Percentiles rank a stretch among this genome's conserved stretches.
Conservation (phyloP, 495 filamentous ascomycete genomes). For the Hamigera avellanea region DNA sequence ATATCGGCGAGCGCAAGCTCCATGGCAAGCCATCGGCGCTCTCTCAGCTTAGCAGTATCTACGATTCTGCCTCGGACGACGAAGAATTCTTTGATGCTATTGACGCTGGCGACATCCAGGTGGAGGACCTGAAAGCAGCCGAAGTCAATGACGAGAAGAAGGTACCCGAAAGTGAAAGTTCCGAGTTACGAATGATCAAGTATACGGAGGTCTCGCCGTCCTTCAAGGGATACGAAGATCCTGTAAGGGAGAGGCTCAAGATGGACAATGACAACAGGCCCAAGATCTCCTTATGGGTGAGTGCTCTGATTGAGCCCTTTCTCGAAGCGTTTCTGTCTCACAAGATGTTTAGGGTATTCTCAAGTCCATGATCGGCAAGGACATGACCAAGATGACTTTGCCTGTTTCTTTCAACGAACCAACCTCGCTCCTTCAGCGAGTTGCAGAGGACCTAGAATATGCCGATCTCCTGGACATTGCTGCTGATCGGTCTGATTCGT, state of each 20-base stretch:
- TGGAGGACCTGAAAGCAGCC: slow-evolving; percentile 42
- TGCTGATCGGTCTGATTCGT: slow-evolving; percentile 72
- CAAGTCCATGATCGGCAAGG: slow-evolving; percentile 99
- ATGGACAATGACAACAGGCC: slow-evolving; percentile 89
- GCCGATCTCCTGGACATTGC: slow-evolving; percentile 85
- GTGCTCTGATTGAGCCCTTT: slow-evolving; percentile 11
- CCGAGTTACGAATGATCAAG: slow-evolving; percentile 37
- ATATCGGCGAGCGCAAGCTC: slow-evolving; percentile 7
- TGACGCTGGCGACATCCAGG: slow-evolving; percentile 82
- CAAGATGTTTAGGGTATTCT: slow-evolving; percentile 61
- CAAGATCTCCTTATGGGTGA: slow-evolving; percentile 91
- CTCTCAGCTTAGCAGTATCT: slow-evolving; percentile 38
- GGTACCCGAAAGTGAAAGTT: slow-evolving; percentile 27
- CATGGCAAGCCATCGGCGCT: slow-evolving; percentile 18
- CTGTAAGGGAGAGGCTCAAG: slow-evolving; percentile 62
- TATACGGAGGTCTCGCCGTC: slow-evolving; percentile 54
- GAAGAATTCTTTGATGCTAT: slow-evolving; percentile 98
- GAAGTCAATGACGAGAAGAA: slow-evolving; percentile 36
- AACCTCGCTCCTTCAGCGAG: slow-evolving; percentile 90
- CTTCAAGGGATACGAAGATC: slow-evolving; percentile 85
- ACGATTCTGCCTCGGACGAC: slow-evolving; percentile 71
- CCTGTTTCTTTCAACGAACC: slow-evolving; percentile 99
- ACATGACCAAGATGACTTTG: slow-evolving; percentile 99
- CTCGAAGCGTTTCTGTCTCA: not conserved
- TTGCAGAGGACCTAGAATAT: slow-evolving; percentile 96